A percentile compares a stretch with the other conserved stretches of the same genome.
Conservation (phyloP, 1,284 basidiomycete genomes). For the Sanghuangporus sanghuang region DNA sequence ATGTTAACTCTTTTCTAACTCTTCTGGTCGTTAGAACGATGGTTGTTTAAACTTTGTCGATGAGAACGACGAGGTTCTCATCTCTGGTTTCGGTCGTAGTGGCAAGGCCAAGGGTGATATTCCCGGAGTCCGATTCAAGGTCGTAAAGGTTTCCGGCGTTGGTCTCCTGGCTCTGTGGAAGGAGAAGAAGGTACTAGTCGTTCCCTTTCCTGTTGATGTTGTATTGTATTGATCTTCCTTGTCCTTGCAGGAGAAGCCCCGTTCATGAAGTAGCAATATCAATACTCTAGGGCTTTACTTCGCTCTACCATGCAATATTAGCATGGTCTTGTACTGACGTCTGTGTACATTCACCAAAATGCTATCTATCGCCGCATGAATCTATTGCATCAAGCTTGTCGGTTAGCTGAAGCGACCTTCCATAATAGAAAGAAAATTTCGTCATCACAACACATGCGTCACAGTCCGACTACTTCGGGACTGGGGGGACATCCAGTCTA, state of each 20-base stretch:
- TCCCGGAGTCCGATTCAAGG: slow-evolving; percentile 97
- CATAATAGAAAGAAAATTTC: not conserved
- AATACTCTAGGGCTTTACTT: slow-evolving; percentile 18
- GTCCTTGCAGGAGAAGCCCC: slow-evolving; percentile 73
- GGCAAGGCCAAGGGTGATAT: slow-evolving; percentile 99
- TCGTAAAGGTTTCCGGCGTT: slow-evolving; percentile 99
- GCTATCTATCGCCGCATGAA: not conserved
- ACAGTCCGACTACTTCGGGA: not conserved
- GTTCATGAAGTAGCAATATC: slow-evolving; percentile 73
- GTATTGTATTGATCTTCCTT: slow-evolving; percentile 6
- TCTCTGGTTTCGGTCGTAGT: slow-evolving; percentile 99
- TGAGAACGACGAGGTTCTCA: slow-evolving; percentile 99
- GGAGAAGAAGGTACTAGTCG: slow-evolving; percentile 85
- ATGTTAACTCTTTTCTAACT: slow-evolving; percentile 17
- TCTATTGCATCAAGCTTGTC: not conserved
- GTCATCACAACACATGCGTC: not conserved
- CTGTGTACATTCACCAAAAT: slow-evolving; percentile 25
- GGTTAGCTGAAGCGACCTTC: not conserved
- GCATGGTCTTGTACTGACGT: slow-evolving; percentile 36
- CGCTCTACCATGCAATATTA: slow-evolving; percentile 33
- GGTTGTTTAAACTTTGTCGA: slow-evolving; percentile 99
- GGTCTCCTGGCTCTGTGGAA: slow-evolving; percentile 97
- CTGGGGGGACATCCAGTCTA: not conserved
- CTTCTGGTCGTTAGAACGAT: slow-evolving; percentile 69
- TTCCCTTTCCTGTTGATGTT: not conserved